Evolutionary conservation across 768 basidiomycete species (phyloP), one percentile per base, ranked within the genome.

Genomic region (Trametes punicea): DNA sequence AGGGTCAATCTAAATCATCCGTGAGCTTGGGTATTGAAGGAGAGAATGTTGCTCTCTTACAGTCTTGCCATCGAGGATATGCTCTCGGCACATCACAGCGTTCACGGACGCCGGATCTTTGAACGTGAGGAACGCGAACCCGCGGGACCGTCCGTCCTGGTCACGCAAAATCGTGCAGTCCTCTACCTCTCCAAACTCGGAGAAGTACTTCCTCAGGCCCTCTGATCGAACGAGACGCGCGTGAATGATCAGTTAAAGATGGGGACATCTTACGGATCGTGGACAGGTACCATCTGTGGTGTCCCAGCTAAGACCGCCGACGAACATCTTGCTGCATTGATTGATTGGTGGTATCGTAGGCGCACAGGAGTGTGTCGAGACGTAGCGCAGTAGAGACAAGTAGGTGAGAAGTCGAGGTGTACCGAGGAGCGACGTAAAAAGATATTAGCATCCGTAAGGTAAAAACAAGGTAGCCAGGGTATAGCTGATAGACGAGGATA

Each of bases 161-260:
- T 98, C 96, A 64, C 95, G 89, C 94, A 98, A 95, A 74, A 98
- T 97, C 10, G 93, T 97, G 71, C 92, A 96, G 34, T 93, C 90
- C 67, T 94, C 92, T 70, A 98, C 90, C 73, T 89, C 86, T 68
- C 96, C 96, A 71, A 93, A 98, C 71, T 98, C 90, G 59, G 84
- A 73, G 72, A 98, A 97, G 75, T 98, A 98, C 58, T 84, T 85
- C 67, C 83, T 78, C 62, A 89, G 79, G 46, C 79, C 78, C 50
- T 90, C 88, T 88, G 74, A 64, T 66, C 55, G 39, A 56, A 56
- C 42, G 25, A 33, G 30, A 55, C 25, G 40, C 25, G 16, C 25
- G 27, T 6, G 11, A 27, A 31, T 10, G 51, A 45, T 60, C 54
- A 65, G 66, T 57, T 61, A 72, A 66, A 74, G 71, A 71, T 73